phyloP scores from a whole-genome alignment of 495 filamentous ascomycete species.

The Cudoniella acicularis region DNA sequence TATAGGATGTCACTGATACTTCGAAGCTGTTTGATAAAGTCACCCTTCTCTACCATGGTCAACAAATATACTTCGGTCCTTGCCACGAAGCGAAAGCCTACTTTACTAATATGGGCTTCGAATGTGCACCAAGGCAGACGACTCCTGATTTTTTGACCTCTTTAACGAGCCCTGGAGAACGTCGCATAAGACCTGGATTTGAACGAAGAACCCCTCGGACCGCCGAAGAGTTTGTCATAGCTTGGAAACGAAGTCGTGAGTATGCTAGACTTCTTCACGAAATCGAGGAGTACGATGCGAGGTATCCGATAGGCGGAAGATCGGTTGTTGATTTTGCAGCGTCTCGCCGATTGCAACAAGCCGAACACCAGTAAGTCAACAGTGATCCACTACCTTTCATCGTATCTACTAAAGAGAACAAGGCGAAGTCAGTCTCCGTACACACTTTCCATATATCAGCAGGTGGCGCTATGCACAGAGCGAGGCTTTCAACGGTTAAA shows the following conservation, averaged over 20 bases:
- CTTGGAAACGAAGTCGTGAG: slow-evolving; percentile 69
- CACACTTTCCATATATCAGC: slow-evolving; percentile 50
- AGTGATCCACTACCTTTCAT: background rate
- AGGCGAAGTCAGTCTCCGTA: slow-evolving; percentile 57
- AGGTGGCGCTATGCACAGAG: slow-evolving; percentile 49
- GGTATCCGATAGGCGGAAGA: slow-evolving; percentile 59
- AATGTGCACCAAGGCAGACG: slow-evolving; percentile 48
- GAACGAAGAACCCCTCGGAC: slow-evolving; percentile 62
- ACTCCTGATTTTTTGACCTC: slow-evolving; percentile 71
- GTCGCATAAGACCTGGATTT: slow-evolving; percentile 55
- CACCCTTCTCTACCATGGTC: slow-evolving; percentile 60
- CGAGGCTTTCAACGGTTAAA: slow-evolving; percentile 64
- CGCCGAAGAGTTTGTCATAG: slow-evolving; percentile 62
- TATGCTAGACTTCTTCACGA: slow-evolving; percentile 58
- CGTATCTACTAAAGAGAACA: slow-evolving; percentile 51
- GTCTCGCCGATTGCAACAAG: slow-evolving; percentile 61
- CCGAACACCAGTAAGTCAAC: slow-evolving; percentile 49
- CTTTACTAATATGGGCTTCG: slow-evolving; percentile 55
- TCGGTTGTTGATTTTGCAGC: slow-evolving; percentile 63
- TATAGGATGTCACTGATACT: slow-evolving; percentile 39
- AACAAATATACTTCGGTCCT: slow-evolving; percentile 63
- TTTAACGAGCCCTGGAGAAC: slow-evolving; percentile 62
- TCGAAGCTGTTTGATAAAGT: slow-evolving; percentile 56
- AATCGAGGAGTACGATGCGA: slow-evolving; percentile 61
- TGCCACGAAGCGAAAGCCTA: slow-evolving; percentile 53